These are phyloP conservation scores for Raffaelea deltoideospora DNA, from an alignment of 2,329 filamentous ascomycete species.

Conservation along the genomic window DNA sequence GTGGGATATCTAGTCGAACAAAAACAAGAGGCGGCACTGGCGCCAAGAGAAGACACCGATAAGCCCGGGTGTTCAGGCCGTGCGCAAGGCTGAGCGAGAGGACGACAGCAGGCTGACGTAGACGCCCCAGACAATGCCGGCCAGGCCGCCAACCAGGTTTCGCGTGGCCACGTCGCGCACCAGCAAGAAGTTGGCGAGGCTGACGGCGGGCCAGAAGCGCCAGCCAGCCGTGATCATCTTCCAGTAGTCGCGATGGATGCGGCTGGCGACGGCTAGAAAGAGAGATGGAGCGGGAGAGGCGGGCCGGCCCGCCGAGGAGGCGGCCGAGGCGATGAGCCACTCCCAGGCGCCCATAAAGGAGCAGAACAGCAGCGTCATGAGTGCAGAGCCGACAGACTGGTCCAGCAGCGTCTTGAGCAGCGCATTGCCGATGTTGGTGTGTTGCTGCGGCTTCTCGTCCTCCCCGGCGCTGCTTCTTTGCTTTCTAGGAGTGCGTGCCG, in stretches of 20 bases:
- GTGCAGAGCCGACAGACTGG: slow-evolving; percentile 47
- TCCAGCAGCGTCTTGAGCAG: slow-evolving; percentile 52
- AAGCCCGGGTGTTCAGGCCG: too few relatives aligned
- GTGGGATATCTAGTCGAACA: too few relatives aligned
- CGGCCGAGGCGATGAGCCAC: slow-evolving; percentile 10
- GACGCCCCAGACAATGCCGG: slow-evolving; percentile 55
- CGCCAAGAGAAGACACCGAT: too few relatives aligned
- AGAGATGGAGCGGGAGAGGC: too few relatives aligned
- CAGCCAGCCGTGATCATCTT: slow-evolving; percentile 53
- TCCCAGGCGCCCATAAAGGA: slow-evolving; percentile 30
- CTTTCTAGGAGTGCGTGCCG: slow-evolving; percentile 32
- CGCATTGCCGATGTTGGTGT: slow-evolving; percentile 38
- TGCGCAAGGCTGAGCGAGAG: too few relatives aligned
- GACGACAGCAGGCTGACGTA: slow-evolving; percentile 50
- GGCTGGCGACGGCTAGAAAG: too few relatives aligned
- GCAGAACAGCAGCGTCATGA: slow-evolving; percentile 53
- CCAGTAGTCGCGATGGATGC: slow-evolving; percentile 41
- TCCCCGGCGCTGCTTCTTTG: neutral
- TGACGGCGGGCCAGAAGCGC: slow-evolving; percentile 55
- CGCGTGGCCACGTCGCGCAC: slow-evolving; percentile 50
- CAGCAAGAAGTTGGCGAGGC: slow-evolving; percentile 48
- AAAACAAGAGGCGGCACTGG: too few relatives aligned
- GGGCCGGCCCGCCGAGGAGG: slow-evolving; percentile 20
- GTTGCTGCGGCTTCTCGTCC: neutral
- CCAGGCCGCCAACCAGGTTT: slow-evolving; percentile 50